Conservation (phyloP, 2,329 filamentous ascomycete genomes). For the Ophiostoma piceae region DNA sequence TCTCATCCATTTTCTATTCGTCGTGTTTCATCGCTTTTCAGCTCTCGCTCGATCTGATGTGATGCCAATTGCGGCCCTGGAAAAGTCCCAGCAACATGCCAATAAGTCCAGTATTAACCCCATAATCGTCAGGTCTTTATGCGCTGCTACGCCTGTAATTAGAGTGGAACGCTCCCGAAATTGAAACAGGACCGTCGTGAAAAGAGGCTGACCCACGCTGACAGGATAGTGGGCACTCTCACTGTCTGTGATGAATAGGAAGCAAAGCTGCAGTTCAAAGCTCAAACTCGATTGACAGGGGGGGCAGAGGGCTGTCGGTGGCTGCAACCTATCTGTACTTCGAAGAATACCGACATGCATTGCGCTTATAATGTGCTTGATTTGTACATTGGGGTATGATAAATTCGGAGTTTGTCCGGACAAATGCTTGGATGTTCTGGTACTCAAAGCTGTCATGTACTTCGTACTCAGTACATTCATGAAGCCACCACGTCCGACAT, state of each 20-base stretch:
- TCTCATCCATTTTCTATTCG: background rate
- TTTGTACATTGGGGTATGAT: background rate
- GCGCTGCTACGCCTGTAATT: slow-evolving; percentile 34
- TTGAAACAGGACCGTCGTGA: slow-evolving; percentile 35
- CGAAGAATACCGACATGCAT: background rate
- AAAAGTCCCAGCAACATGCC: background rate
- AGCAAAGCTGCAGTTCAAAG: background rate
- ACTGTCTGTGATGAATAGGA: background rate
- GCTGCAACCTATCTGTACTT: background rate
- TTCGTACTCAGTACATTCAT: background rate
- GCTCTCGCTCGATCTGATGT: slow-evolving; percentile 7
- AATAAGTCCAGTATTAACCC: slow-evolving; percentile 24
- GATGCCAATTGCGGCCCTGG: background rate
- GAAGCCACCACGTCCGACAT: background rate
- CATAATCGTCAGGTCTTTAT: slow-evolving; percentile 33
- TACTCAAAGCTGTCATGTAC: background rate
- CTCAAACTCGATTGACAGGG: background rate
- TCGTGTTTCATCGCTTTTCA: slow-evolving; percentile 9
- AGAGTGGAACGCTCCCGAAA: slow-evolving; percentile 40
- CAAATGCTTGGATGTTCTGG: background rate
- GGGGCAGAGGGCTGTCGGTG: slow-evolving; percentile 5
- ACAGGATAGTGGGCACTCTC: slow-evolving; percentile 13
- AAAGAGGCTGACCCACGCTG: slow-evolving; percentile 25
- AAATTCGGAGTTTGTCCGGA: background rate
- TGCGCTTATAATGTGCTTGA: background rate